These are phyloP conservation scores for Gymnopus androsaceus DNA, from an alignment of 1,284 basidiomycete species.

Conservation along the genomic window DNA sequence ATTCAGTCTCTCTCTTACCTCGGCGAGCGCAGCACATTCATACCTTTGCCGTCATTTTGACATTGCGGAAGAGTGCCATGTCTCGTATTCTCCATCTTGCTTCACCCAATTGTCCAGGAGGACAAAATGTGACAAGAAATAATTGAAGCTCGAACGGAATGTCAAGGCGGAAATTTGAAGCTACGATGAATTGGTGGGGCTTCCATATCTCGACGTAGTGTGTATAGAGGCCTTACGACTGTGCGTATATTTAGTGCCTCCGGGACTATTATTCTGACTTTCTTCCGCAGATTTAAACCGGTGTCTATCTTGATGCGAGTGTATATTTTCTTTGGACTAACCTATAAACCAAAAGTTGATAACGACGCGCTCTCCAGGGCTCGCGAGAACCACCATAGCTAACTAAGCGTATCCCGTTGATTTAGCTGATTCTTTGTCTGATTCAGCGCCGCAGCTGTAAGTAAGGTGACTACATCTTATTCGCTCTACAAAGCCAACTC, in stretches of 20 bases:
- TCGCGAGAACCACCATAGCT: no score
- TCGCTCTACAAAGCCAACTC: conserved; percentile 76
- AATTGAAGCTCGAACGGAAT: conserved; percentile 7
- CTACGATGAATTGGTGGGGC: conserved; percentile 23
- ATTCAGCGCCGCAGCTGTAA: conserved; percentile 54
- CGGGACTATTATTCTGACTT: neutral
- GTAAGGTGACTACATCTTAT: conserved; percentile 66
- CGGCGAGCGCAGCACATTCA: conserved; percentile 15
- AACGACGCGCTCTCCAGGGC: conserved; percentile 16
- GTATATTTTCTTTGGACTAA: neutral
- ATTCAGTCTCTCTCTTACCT: conserved; percentile 20
- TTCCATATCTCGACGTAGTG: conserved; percentile 28
- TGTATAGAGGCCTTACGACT: conserved; percentile 27
- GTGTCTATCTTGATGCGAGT: neutral
- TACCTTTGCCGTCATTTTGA: no score
- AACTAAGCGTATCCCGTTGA: no score
- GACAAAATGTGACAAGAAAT: conserved; percentile 24
- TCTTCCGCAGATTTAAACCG: neutral
- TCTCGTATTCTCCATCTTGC: conserved; percentile 22
- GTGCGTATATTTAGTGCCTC: conserved; percentile 12
- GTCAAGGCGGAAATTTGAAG: conserved; percentile 12
- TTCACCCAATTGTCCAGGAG: conserved; percentile 24
- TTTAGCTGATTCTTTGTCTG: neutral
- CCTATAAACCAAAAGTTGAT: neutral
- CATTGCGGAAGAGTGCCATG: conserved; percentile 20